Conservation (phyloP, 1,139 yeast species). For the Nadsonia commutata region DNA sequence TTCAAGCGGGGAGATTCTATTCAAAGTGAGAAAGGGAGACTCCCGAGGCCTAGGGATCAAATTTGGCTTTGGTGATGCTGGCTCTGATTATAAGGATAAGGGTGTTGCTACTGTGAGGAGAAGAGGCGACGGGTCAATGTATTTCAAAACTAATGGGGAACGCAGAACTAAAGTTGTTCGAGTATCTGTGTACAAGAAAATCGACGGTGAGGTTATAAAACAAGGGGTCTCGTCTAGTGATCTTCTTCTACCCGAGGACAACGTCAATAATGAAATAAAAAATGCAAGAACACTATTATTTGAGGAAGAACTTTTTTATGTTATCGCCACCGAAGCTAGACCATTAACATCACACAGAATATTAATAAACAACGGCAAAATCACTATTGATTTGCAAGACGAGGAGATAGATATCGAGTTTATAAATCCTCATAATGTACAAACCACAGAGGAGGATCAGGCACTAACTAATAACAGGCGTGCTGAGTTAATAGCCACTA, state of each 20-base stretch:
- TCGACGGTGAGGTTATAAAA: slow-evolving; percentile 15
- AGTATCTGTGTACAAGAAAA: slow-evolving; percentile 22
- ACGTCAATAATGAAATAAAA: slow-evolving; percentile 18
- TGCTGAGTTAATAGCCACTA: slow-evolving; percentile 5
- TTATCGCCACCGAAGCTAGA: slow-evolving; percentile 63
- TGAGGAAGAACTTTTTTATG: slow-evolving; percentile 66
- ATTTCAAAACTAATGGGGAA: slow-evolving; percentile 20
- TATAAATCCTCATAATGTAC: slow-evolving; percentile 23
- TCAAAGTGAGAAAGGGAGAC: slow-evolving; percentile 44
- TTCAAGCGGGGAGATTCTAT: slow-evolving; percentile 53
- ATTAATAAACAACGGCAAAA: slow-evolving; percentile 47
- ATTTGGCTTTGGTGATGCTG: slow-evolving; percentile 86
- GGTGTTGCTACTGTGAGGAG: slow-evolving; percentile 58
- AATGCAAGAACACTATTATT: slow-evolving; percentile 54
- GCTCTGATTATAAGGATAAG: slow-evolving; percentile 57
- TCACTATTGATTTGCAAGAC: slow-evolving; percentile 48
- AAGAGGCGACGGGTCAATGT: slow-evolving; percentile 19
- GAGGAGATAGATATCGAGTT: slow-evolving; percentile 60
- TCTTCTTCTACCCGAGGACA: slow-evolving; percentile 10
- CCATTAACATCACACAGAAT: slow-evolving; percentile 60
- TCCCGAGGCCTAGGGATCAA: slow-evolving; percentile 57
- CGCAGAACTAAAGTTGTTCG: slow-evolving; percentile 23
- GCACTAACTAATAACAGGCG: slow-evolving; percentile 8
- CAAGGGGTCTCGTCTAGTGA: slow-evolving; percentile 10
- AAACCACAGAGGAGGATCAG: slow-evolving; percentile 9